Evolutionary conservation across 306 rosid genomes (phyloP).

Genomic region (Echinosophora koreensis): DNA sequence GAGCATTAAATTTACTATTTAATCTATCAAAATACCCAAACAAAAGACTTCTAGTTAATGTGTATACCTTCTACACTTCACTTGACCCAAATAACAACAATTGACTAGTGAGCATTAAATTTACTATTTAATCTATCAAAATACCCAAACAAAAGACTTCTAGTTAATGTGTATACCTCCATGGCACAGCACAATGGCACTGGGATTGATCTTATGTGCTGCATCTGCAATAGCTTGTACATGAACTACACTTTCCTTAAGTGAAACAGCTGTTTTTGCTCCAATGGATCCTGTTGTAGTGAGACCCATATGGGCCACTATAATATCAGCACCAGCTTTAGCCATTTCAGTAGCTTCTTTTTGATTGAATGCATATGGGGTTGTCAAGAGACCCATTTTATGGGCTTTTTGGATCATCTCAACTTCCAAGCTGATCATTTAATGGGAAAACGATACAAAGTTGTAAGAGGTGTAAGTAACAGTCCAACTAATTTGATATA

Average conservation of each 20-base stretch:
- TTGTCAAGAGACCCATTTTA: constrained; percentile 89
- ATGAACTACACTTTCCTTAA: constrained; percentile 78
- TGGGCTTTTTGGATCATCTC: constrained; percentile 91
- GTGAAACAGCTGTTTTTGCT: constrained; percentile 80
- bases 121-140: constrained; percentile 26
- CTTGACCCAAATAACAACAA: constrained; percentile 16
- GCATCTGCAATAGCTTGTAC: constrained; percentile 93
- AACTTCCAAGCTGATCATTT: constrained; percentile 79
- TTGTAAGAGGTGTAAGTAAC: constrained; percentile 30
- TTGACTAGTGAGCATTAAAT: constrained; percentile 27
- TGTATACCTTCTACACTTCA: constrained; percentile 75
- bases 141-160: constrained; percentile 8
- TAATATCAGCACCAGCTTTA: constrained; percentile 83
- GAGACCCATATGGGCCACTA: constrained; percentile 97
- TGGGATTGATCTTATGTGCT: constrained; percentile 73
- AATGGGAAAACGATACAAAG: constrained; percentile 37
- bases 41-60: constrained; percentile 6
- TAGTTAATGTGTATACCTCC: constrained; percentile 67
- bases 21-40: constrained; percentile 29
- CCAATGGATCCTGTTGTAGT: constrained; percentile 93
- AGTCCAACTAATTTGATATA: neutral
- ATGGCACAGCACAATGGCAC: constrained; percentile 81
- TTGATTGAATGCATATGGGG: constrained; percentile 88
- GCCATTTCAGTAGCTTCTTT: constrained; percentile 86
- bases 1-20: constrained; percentile 24